Conservation (phyloP, 2,329 filamentous ascomycete genomes). For the Colletotrichum brevisporum region DNA sequence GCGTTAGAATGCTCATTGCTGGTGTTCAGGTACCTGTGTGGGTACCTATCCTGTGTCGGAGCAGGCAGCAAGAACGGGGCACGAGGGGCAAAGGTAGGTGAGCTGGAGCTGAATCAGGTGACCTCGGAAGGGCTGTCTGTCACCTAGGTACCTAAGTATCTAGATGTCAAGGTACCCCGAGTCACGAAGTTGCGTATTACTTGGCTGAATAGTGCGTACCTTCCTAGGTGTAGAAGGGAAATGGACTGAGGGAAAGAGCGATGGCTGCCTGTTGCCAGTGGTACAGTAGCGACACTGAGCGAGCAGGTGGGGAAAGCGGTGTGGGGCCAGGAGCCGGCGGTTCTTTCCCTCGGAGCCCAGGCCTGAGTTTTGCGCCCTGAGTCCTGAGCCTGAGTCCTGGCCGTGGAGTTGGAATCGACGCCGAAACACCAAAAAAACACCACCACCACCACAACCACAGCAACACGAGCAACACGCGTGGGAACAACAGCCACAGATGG, state of each 20-base stretch:
- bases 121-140: background rate
- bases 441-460: background rate
- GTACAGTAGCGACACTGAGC: background rate
- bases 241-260: background rate
- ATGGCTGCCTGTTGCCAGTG: constrained; percentile 19
- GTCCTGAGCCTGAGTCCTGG: background rate
- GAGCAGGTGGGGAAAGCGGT: constrained; percentile 21
- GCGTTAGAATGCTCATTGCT: too few relatives aligned
- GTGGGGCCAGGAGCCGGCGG: background rate
- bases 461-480: constrained; percentile 9
- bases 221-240: constrained; percentile 12
- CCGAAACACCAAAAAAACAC: background rate
- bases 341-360: background rate
- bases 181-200: background rate
- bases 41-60: too few relatives aligned
- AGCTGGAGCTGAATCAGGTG: constrained; percentile 18
- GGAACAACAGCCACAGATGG: background rate
- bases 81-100: background rate
- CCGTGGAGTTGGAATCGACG: background rate
- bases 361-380: background rate
- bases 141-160: background rate
- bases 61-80: background rate
- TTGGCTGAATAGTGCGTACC: constrained; percentile 4
- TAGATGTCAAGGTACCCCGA: too few relatives aligned
- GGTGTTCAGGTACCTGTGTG: too few relatives aligned